Percentiles rank a stretch among this genome's conserved stretches.
Conservation (phyloP, 441 rosid species). For the Brassica hybrid region DNA sequence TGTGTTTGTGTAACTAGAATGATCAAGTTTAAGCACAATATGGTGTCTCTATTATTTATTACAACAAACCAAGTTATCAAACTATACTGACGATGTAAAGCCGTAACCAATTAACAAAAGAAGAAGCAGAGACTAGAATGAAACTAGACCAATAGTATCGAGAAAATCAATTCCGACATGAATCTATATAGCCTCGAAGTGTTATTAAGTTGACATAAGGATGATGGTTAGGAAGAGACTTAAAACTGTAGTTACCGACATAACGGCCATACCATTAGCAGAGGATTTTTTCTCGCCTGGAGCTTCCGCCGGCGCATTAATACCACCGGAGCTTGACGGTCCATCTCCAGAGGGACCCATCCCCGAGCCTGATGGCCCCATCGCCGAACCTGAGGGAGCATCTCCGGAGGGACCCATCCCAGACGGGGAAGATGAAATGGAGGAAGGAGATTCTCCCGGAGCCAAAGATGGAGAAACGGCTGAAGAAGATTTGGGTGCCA, state of each 20-base stretch:
- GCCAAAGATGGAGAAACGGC: conserved; percentile 37
- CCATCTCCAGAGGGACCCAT: conserved; percentile 31
- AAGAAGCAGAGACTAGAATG: conserved; percentile 11
- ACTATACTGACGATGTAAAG: conserved; percentile 29
- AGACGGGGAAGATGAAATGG: conserved; percentile 26
- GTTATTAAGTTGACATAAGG: conserved; percentile 24
- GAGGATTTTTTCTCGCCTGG: conserved; percentile 27
- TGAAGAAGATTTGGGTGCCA: conserved; percentile 29
- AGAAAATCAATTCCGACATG: conserved; percentile 31
- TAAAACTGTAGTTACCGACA: conserved; percentile 30
- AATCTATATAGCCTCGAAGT: conserved; percentile 7
- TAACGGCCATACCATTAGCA: conserved; percentile 23
- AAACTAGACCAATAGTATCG: conserved; percentile 17
- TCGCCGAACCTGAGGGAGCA: conserved; percentile 7
- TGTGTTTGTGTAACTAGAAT: not conserved
- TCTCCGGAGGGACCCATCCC: conserved; percentile 19
- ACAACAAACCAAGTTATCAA: conserved; percentile 16
- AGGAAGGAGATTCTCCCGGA: conserved; percentile 32
- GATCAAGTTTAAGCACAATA: conserved; percentile 4
- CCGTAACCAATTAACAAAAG: not conserved
- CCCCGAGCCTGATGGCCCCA: conserved; percentile 18
- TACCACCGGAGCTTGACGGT: conserved; percentile 24
- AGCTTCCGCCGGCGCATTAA: conserved; percentile 26
- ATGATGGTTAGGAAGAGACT: conserved; percentile 26
- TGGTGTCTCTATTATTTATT: conserved; percentile 18